Base-by-base conservation (phyloP, 2,329 filamentous ascomycete species). In the Monilinia polystroma region DNA sequence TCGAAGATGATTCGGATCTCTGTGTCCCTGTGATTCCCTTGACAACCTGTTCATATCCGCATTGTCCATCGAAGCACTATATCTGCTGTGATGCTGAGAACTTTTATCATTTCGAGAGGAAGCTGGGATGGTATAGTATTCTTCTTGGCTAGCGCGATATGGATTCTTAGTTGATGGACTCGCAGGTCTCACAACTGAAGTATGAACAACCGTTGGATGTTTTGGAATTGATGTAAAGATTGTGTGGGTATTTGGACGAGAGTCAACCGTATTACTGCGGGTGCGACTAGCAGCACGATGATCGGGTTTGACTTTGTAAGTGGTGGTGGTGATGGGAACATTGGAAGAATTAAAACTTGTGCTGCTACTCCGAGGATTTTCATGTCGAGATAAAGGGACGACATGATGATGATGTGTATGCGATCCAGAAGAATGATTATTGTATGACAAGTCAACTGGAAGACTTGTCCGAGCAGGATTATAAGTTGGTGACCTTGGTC, bases 101-200 rank as follows among this genome's bases (percentile, higher is more conserved):
- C 52, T 56, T 35, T 29, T 64, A 65, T 81, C 77, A 74, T 81
- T 82, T 65, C 82, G 80, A 41, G 85, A 87, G 6, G 84, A 83
- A 63, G 85, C 84, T n/a, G 85, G 85, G 69, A 86, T 81, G 41
- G 84, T 76, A 73, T 84, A 86, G 71, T 85, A 85, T 45, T 79
- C 75, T 43, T 83, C 80, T 51, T 87, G 84, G 72, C 81, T 84
- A 20, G 81, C 76, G 56, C 84, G 81, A 75, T 84, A 83, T 5
- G 82, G 76, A 66, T 86, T 83, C 69, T 82, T 81, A 51, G 81
- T 75, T 7, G 63, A 63, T 23, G 85, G 85, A 72, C 84, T 88
- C 78, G 58, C 79, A 73, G 74, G 73, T 53, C 78, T 76, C 23
- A 66, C 64, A 55, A 75, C 74, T 56, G 66, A 66, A 29, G 70